Base-by-base conservation (phyloP, 148 eudicot genomes). In the Rhododendron vialii region DNA sequence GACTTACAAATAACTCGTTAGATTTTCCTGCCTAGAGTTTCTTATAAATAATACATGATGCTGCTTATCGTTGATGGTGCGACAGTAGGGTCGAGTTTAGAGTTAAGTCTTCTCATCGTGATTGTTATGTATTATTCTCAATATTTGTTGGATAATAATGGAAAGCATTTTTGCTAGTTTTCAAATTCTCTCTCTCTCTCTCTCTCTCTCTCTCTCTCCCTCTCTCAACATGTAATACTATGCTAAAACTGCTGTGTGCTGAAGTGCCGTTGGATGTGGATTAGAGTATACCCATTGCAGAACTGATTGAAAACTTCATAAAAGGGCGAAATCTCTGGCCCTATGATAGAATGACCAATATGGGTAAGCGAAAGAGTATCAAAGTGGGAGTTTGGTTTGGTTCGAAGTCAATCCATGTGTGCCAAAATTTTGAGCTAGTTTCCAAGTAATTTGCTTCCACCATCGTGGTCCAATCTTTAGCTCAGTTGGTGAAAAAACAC, bases 201-300 rank as follows among this genome's bases (percentile, higher is more conserved):
- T 75, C 79, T 75, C 80, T 76, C 28, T 76, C 28, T 76, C 50
- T 76, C 45, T 73, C 77, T 75, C 79, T 75, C 80, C 41, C 28
- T 76, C 28, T 76, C 50, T 76, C 45, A 24, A 24, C 30, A 2
- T 63, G 28, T n/a, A 2, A n/a, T 63, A 13, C 13, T 63, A 2
- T 63, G 71, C 33, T 5, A 26, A 26, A 67, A 26, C 14, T 8
- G 28, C 13, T 7, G 28, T 24, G 12, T 67, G 35, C 74, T 67
- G 5, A 67, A 67, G 73, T 59, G n/a, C 65, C n/a, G 24, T 20
- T 59, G 8, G n/a, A 65, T 65, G 30, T 65, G 3, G 26, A 65
- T 65, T 9, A 3, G 4, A 65, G 63, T 20, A n/a, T 11, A 26
- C 13, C 30, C 2, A 9, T 8, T n/a, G 14, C 71, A 65, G 28